Evolutionary conservation across 331 rosid species (phyloP).

Genomic region (Erythrophleum ivorense): DNA sequence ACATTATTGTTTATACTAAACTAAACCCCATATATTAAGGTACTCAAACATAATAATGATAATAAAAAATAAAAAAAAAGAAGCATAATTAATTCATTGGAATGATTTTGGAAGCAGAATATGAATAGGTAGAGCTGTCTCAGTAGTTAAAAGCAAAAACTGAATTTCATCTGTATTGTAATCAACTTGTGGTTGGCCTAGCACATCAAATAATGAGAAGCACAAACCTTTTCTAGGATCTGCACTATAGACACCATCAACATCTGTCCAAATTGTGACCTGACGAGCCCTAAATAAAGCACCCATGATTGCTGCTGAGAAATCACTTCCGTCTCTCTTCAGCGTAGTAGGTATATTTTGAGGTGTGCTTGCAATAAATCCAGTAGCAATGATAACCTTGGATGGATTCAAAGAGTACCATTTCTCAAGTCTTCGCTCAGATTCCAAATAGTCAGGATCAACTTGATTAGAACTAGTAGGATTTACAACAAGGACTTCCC

Average conservation of each 20-base stretch:
- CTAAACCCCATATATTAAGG: constrained; percentile 17
- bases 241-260: constrained; percentile 96
- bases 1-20: constrained; percentile 42
- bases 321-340: constrained; percentile 99
- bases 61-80: background rate
- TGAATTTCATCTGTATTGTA: constrained; percentile 11
- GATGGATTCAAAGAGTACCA: constrained; percentile 82
- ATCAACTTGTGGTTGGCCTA: constrained; percentile 21
- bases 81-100: constrained; percentile 27
- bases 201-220: constrained; percentile 30
- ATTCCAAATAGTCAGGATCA: constrained; percentile 82
- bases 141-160: background rate
- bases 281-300: constrained; percentile 76
- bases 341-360: constrained; percentile 87
- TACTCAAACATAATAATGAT: constrained; percentile 24
- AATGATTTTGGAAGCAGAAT: background rate
- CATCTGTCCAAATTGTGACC: constrained; percentile 99
- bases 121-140: constrained; percentile 19
- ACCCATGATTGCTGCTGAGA: constrained; percentile 98
- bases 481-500: constrained; percentile 94
- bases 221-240: constrained; percentile 94
- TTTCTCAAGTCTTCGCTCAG: constrained; percentile 70
- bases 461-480: constrained; percentile 90
- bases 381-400: constrained; percentile 82
- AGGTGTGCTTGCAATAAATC: constrained; percentile 96